Conservation (phyloP, 345 rosid genomes). For the Erodium maritimum region DNA sequence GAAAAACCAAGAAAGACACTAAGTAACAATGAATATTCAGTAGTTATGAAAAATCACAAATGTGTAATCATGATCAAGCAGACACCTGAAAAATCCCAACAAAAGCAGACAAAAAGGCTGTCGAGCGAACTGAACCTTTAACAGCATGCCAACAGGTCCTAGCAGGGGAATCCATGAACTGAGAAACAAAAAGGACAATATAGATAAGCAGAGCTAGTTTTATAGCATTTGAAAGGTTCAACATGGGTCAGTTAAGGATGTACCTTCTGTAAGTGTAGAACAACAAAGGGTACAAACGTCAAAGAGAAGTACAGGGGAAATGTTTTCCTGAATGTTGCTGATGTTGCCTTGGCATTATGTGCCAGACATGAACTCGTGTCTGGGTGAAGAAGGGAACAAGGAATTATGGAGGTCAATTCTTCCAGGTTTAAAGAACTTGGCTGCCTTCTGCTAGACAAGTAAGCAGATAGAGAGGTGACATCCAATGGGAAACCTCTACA, state of each 20-base stretch:
- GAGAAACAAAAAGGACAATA: conserved; percentile 11
- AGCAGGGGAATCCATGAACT: conserved; percentile 91
- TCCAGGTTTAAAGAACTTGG: conserved; percentile 47
- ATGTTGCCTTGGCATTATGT: conserved; percentile 80
- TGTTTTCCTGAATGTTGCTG: conserved; percentile 89
- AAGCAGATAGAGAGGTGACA: conserved; percentile 59
- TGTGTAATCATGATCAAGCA: conserved; percentile 5
- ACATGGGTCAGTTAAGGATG: background rate
- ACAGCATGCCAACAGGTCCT: conserved; percentile 77
- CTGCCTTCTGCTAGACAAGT: conserved; percentile 40
- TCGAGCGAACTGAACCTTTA: conserved; percentile 83
- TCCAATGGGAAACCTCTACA: conserved; percentile 86
- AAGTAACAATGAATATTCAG: too few species aligned
- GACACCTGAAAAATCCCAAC: conserved; percentile 97
- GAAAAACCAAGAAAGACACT: conserved; percentile 13
- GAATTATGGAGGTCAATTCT: conserved; percentile 72
- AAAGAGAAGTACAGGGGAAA: conserved; percentile 95
- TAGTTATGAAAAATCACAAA: too few species aligned
- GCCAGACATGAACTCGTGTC: conserved; percentile 57
- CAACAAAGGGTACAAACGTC: conserved; percentile 94
- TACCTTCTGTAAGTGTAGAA: conserved; percentile 88
- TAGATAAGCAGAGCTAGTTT: too few species aligned
- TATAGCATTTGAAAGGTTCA: background rate
- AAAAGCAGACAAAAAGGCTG: conserved; percentile 90
- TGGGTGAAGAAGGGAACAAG: conserved; percentile 91